A percentile compares a stretch with the other conserved stretches of the same genome.
phyloP scores from a whole-genome alignment of 768 basidiomycete genomes.

The Agaricus sinodeliciosus region DNA sequence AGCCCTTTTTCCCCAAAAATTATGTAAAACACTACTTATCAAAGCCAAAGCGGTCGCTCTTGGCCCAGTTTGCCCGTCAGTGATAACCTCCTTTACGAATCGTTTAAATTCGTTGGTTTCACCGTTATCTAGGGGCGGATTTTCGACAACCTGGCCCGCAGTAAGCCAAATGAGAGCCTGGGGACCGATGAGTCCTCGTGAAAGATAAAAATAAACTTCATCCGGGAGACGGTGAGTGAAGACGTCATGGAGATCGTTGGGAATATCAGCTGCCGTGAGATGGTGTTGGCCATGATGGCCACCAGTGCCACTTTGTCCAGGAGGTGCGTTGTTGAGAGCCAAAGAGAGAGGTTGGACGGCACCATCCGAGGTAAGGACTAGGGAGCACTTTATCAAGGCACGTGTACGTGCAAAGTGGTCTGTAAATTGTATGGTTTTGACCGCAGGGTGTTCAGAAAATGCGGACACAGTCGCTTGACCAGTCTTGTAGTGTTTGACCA shows the following conservation, averaged over 20 bases:
- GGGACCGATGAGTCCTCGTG: slow-evolving; percentile 83
- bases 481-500: slow-evolving; percentile 90
- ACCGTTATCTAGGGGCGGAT: slow-evolving; percentile 88
- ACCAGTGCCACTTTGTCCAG: slow-evolving; percentile 27
- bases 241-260: slow-evolving; percentile 86
- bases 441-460: slow-evolving; percentile 74
- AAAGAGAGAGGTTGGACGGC: slow-evolving; percentile 74
- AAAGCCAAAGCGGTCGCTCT: slow-evolving; percentile 88
- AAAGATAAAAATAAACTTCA: slow-evolving; percentile 94
- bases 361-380: slow-evolving; percentile 87
- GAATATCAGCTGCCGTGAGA: slow-evolving; percentile 83
- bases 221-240: slow-evolving; percentile 94
- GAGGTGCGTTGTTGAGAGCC: slow-evolving; percentile 44
- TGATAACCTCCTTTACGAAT: slow-evolving; percentile 94
- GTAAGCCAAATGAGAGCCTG: slow-evolving; percentile 95
- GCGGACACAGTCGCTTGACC: slow-evolving; percentile 76
- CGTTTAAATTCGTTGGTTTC: slow-evolving; percentile 93
- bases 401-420: slow-evolving; percentile 88
- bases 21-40: slow-evolving; percentile 72
- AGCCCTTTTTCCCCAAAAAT: slow-evolving; percentile 74
- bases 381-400: slow-evolving; percentile 86
- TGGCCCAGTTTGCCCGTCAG: slow-evolving; percentile 90
- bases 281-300: slow-evolving; percentile 58
- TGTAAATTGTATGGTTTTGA: slow-evolving; percentile 71
- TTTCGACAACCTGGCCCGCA: slow-evolving; percentile 76